These are phyloP conservation scores for Elaeis guineensis DNA, from an alignment of 176 grass and related monocot species.

Conservation along the genomic window DNA sequence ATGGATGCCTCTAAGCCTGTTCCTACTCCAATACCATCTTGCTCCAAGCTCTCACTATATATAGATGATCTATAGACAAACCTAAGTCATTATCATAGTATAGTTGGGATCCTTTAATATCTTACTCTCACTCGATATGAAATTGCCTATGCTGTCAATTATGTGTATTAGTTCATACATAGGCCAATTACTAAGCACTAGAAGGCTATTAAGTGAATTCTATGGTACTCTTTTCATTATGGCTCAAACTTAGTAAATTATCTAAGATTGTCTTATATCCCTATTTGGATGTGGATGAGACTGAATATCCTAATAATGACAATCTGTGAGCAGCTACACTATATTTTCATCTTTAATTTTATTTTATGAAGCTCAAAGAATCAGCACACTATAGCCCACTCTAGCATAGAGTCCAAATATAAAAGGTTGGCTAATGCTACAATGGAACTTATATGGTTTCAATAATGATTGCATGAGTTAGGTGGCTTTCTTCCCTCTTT, in stretches of 20 bases:
- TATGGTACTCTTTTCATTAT: not conserved
- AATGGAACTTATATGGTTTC: not conserved
- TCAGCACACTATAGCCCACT: not conserved
- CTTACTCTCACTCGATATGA: not conserved
- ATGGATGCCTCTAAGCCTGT: not conserved
- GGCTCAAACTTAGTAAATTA: not conserved
- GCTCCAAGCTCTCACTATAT: too few relatives aligned
- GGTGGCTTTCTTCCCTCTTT: not conserved
- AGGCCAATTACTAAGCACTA: not conserved
- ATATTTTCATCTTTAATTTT: not conserved
- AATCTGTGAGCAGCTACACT: not conserved
- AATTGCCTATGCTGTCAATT: not conserved
- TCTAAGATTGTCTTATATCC: not conserved
- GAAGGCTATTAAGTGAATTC: not conserved
- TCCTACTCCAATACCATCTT: not conserved
- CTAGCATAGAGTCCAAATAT: not conserved
- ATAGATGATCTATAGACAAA: not conserved
- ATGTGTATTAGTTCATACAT: not conserved
- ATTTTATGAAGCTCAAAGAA: slow-evolving; percentile 7
- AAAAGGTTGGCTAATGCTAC: not conserved
- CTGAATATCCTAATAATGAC: too few relatives aligned
- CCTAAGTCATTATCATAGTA: not conserved
- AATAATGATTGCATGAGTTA: not conserved
- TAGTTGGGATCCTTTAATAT: not conserved
- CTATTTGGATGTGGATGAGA: too few relatives aligned